phyloP scores from a whole-genome alignment of 2,329 filamentous ascomycete genomes.

The Diaporthe eres region DNA sequence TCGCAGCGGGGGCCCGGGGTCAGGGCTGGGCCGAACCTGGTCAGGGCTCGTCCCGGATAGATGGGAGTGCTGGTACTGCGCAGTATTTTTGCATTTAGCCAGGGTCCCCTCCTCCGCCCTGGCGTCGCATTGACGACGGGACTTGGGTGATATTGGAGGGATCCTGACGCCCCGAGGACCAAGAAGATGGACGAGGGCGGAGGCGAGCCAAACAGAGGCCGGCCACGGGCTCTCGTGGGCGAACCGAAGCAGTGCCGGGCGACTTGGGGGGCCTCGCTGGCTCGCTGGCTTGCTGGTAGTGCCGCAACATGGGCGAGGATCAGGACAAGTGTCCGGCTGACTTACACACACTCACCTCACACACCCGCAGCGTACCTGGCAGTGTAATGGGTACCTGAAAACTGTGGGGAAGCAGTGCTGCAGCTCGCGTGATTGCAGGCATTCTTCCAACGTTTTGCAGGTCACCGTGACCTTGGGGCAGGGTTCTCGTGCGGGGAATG shows the following conservation, averaged over 20 bases:
- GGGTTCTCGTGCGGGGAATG: conserved; percentile 26
- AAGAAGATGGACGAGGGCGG: neutral
- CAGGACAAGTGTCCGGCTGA: conserved; percentile 23
- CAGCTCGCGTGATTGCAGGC: conserved; percentile 22
- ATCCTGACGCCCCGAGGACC: conserved; percentile 18
- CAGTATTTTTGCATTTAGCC: conserved; percentile 35
- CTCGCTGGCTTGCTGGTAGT: conserved; percentile 10
- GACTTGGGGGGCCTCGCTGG: neutral
- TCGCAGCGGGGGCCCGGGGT: conserved; percentile 3
- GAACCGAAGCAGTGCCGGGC: conserved; percentile 20
- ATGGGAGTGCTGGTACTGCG: conserved; percentile 16
- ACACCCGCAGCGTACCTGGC: neutral
- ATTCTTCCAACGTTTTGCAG: conserved; percentile 10
- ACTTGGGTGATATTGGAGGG: conserved; percentile 11
- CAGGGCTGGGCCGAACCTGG: conserved; percentile 5
- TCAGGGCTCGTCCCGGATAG: conserved; percentile 26
- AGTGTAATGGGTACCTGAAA: neutral
- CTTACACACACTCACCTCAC: neutral
- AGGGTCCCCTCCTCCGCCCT: conserved; percentile 14
- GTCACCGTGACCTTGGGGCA: neutral
- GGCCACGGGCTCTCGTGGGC: conserved; percentile 6
- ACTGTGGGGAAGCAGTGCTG: conserved; percentile 4
- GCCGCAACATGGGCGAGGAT: conserved; percentile 22
- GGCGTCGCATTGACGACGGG: conserved; percentile 25
- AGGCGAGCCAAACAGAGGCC: conserved; percentile 7